Evolutionary conservation across 768 basidiomycete genomes (phyloP), one percentile per base, ranked within the genome.

Genomic region (Trametopsis cervina): DNA sequence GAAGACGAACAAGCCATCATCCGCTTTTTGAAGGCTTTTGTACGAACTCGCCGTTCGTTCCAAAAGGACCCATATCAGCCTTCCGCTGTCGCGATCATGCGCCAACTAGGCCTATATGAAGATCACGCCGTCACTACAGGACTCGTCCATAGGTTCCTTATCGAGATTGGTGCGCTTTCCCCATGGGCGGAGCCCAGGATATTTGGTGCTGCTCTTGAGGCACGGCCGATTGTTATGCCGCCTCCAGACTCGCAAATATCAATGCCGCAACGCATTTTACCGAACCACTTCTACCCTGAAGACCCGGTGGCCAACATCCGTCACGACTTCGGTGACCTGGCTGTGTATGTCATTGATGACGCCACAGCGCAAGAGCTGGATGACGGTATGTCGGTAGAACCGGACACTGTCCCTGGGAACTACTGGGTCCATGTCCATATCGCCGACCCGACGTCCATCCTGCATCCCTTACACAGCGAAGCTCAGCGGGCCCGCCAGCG

Each of bases 371-470:
- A 85, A 57, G 96, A 99, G 60, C 74, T 98, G 18, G 96, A 99
- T 60, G 96, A 99, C 61, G 96, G 92, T 2, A 57, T 99, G 25
- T 94, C 93, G 1, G 60, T 97, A 24, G 88, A 95, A 54, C 60
- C 66, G n/a, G n/a, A 73, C 84, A 25, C 71, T 75, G 4, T 66
- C 67, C 3, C 79, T 2, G 76, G 72, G 13, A 72, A 64, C 17
- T 60, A 67, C 39, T 98, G 96, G 95, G 61, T 95, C 10, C 94
- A 97, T 57, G 73, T 85, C 21, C 96, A 98, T 60, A 75, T 99
- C 47, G 94, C 96, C 9, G 96, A 99, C 62, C 94, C 94, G 0
- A 91, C 90, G 1, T 70, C 83, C 10, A 55, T 85, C 41, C 72
- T 99, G 21, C 84, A 83, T 17, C 87, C 86, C 0, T 73, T 72